Conservation (phyloP, 331 rosid species). For the Dryas integrifolia region DNA sequence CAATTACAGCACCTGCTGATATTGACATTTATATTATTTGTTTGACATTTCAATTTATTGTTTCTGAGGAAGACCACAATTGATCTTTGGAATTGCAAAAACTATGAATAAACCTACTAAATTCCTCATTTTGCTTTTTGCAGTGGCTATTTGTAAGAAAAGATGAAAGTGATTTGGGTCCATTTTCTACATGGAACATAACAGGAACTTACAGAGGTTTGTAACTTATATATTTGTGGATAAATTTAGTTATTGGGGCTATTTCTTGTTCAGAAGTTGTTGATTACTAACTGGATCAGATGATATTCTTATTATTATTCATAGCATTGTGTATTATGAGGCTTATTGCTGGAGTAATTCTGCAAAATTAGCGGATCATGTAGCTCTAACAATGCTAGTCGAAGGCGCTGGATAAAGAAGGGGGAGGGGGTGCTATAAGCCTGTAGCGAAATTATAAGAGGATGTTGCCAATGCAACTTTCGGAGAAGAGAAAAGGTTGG, state of each 20-base stretch:
- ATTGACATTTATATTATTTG: not conserved
- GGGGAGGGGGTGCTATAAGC: not conserved
- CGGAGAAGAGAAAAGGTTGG: not conserved
- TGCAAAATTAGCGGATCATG: not conserved
- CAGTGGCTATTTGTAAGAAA: constrained; percentile 71
- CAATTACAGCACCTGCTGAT: constrained; percentile 1
- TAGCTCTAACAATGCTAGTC: not conserved
- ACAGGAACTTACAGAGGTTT: constrained; percentile 95
- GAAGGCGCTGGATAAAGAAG: not conserved
- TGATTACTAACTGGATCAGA: not conserved
- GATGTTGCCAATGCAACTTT: not conserved
- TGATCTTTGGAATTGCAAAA: constrained; percentile 25
- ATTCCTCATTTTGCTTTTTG: constrained; percentile 32
- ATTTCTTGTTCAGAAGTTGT: not conserved
- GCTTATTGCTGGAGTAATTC: constrained; percentile 5
- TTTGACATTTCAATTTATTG: not conserved
- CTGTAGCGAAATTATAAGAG: not conserved
- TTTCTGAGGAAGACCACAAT: not conserved
- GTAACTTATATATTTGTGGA: constrained; percentile 19
- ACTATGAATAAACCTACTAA: constrained; percentile 26
- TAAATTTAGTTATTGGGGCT: not conserved
- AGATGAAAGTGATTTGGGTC: constrained; percentile 70
- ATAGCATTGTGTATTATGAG: not conserved
- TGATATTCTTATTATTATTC: not conserved
- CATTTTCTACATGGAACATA: constrained; percentile 82